phyloP scores from a whole-genome alignment of 2,329 filamentous ascomycete genomes.

The Decorospora gaudefroyi region DNA sequence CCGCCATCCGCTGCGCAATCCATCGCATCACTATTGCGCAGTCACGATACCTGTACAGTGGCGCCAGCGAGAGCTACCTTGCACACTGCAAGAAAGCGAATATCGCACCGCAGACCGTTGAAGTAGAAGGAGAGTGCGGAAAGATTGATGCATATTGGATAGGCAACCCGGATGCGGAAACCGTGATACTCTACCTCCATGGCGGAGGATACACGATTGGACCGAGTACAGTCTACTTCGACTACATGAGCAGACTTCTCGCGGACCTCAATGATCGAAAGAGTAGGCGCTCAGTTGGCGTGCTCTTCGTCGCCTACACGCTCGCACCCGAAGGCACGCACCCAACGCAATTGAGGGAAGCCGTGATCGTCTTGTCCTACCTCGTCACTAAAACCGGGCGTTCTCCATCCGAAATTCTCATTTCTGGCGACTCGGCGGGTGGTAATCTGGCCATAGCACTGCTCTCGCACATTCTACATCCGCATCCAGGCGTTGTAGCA shows the following conservation, averaged over 20 bases:
- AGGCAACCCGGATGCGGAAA: constrained; percentile 24
- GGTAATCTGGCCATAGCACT: constrained; percentile 26
- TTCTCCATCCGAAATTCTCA: constrained; percentile 12
- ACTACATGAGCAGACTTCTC: constrained; percentile 15
- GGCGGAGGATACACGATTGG: constrained; percentile 31
- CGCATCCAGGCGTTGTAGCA: constrained; percentile 20
- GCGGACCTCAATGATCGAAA: constrained; percentile 15
- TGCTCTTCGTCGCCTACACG: constrained; percentile 28
- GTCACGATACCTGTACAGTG: constrained; percentile 16
- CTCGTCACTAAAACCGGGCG: constrained; percentile 16
- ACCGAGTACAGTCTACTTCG: constrained; percentile 16
- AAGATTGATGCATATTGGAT: constrained; percentile 31
- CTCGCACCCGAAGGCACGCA: constrained; percentile 26
- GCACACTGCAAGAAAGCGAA: constrained; percentile 19
- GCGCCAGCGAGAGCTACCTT: constrained; percentile 22
- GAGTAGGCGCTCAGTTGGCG: constrained; percentile 14
- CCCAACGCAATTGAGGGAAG: constrained; percentile 31
- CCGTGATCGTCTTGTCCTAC: constrained; percentile 20
- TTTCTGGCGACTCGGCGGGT: constrained; percentile 30
- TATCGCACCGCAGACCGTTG: constrained; percentile 16
- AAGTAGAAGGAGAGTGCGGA: constrained; percentile 7
- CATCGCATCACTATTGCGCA: too few species aligned
- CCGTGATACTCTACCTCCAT: constrained; percentile 29
- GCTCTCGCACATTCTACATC: constrained; percentile 25
- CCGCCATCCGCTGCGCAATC: constrained; percentile 23